phyloP scores from a whole-genome alignment of 495 filamentous ascomycete species.

The Oidiodendron maius region DNA sequence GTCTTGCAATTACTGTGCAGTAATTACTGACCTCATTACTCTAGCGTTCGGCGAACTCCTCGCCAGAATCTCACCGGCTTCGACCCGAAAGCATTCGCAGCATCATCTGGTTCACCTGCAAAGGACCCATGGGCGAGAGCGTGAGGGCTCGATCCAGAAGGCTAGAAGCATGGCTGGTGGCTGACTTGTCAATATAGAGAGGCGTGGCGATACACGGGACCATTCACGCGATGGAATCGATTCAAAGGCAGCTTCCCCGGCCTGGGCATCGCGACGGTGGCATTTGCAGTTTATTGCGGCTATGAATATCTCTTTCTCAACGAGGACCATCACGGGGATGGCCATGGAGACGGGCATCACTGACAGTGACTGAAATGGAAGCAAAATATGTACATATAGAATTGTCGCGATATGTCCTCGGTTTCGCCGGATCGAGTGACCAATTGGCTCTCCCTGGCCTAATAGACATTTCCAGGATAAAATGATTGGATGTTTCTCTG shows the following conservation, averaged over 20 bases:
- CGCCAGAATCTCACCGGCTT: conserved; percentile 77
- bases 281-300: conserved; percentile 81
- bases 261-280: conserved; percentile 83
- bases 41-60: conserved; percentile 27
- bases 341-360: conserved; percentile 35
- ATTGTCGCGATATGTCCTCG: too few species aligned
- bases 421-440: neutral
- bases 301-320: conserved; percentile 84
- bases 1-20: neutral
- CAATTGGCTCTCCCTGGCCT: neutral
- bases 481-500: too few species aligned
- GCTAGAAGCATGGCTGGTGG: too few species aligned
- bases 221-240: conserved; percentile 81
- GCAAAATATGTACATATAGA: conserved; percentile 20
- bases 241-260: conserved; percentile 84
- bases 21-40: neutral
- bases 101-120: conserved; percentile 55
- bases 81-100: conserved; percentile 66
- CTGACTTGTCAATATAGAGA: conserved; percentile 51
- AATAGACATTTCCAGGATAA: too few species aligned
- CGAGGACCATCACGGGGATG: conserved; percentile 63
- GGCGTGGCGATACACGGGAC: conserved; percentile 88
- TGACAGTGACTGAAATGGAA: conserved; percentile 6
- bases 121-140: conserved; percentile 72
- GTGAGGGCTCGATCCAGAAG: too few species aligned